These are phyloP conservation scores for Gypsophila paniculata DNA, from an alignment of 179 eudicot species.

Conservation along the genomic window DNA sequence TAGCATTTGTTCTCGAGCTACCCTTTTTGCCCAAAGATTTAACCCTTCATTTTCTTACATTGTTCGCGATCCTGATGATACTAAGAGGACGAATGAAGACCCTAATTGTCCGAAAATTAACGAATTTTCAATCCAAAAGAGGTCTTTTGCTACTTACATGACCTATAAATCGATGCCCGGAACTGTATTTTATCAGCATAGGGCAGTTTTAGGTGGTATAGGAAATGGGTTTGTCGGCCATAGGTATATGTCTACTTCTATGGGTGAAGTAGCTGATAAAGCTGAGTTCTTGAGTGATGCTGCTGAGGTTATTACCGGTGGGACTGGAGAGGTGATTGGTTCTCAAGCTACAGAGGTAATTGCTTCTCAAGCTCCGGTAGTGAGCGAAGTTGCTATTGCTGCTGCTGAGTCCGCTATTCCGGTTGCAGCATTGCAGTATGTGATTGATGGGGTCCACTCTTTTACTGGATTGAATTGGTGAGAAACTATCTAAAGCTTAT, in stretches of 20 bases:
- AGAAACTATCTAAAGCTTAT: conserved; percentile 20
- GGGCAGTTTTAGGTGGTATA: conserved; percentile 16
- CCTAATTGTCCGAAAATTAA: conserved; percentile 8
- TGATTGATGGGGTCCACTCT: conserved; percentile 66
- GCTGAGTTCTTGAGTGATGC: conserved; percentile 45
- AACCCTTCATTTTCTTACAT: conserved; percentile 44
- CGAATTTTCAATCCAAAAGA: conserved; percentile 22
- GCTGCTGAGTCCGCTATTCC: conserved; percentile 87
- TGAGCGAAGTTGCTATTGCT: conserved; percentile 75
- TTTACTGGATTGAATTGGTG: conserved; percentile 71
- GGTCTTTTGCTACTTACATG: conserved; percentile 27
- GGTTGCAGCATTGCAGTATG: conserved; percentile 72
- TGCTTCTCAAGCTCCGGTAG: conserved; percentile 43
- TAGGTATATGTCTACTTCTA: conserved; percentile 56
- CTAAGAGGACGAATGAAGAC: conserved; percentile 11
- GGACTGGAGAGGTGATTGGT: no score
- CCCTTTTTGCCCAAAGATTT: conserved; percentile 37
- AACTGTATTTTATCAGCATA: no score
- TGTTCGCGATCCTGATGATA: conserved; percentile 29
- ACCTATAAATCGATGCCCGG: conserved; percentile 19
- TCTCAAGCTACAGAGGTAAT: conserved; percentile 51
- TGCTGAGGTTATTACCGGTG: conserved; percentile 46
- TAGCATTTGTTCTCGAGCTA: conserved; percentile 48
- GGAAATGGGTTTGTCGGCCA: conserved; percentile 25
- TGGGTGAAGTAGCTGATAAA: conserved; percentile 39